A percentile compares a stretch with the other conserved stretches of the same genome.
Conservation (phyloP, 1,284 basidiomycete genomes). For the Spongiforma sp. region DNA sequence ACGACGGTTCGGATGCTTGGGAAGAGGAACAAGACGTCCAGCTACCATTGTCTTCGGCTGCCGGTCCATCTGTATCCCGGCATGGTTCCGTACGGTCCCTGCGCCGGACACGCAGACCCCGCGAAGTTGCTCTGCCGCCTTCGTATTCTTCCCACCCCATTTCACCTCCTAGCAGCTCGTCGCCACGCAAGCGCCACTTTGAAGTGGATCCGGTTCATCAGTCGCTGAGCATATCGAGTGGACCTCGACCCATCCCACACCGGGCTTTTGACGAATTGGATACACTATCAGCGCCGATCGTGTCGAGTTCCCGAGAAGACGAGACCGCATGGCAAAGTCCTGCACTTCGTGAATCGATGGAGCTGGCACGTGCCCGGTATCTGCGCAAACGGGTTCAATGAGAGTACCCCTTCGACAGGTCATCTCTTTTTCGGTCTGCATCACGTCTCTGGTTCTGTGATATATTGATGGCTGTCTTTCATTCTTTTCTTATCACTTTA, state of each 20-base stretch:
- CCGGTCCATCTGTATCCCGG: constrained; percentile 30
- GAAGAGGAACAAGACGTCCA: constrained; percentile 52
- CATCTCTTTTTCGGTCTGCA: too few relatives aligned
- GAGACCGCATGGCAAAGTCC: constrained; percentile 56
- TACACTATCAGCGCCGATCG: constrained; percentile 23
- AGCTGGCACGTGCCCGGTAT: constrained; percentile 51
- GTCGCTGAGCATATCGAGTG: constrained; percentile 25
- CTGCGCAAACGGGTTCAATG: constrained; percentile 23
- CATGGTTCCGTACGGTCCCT: constrained; percentile 36
- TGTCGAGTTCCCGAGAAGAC: constrained; percentile 40
- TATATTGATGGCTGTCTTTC: too few relatives aligned
- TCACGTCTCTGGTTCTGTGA: too few relatives aligned
- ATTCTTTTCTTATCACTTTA: too few relatives aligned
- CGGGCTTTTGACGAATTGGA: too few relatives aligned
- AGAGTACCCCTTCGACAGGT: too few relatives aligned
- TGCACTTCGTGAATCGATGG: constrained; percentile 67
- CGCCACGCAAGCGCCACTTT: constrained; percentile 41
- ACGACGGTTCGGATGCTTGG: constrained; percentile 75
- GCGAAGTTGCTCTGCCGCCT: constrained; percentile 31
- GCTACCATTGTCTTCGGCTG: constrained; percentile 3
- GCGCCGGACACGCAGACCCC: constrained; percentile 34
- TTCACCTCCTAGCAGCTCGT: constrained; percentile 34
- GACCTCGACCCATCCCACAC: too few relatives aligned
- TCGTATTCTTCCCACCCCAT: constrained; percentile 33
- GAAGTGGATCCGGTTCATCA: constrained; percentile 21